These are phyloP conservation scores for Secale cereale DNA, from an alignment of 176 grass and related monocot species.

Conservation along the genomic window DNA sequence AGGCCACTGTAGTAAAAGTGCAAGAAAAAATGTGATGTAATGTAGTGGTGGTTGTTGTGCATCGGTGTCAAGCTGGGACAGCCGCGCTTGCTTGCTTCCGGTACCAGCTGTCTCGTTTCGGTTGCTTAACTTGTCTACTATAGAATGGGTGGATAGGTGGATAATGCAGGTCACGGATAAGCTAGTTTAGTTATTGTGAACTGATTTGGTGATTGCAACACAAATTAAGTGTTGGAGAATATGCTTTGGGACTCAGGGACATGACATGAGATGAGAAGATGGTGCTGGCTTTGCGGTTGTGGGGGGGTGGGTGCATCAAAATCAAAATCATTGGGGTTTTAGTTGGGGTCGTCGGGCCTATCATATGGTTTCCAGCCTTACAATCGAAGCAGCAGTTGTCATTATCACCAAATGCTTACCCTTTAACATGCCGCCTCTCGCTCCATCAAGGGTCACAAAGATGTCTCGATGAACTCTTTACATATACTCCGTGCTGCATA, in stretches of 20 bases:
- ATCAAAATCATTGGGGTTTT: background rate
- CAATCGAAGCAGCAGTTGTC: background rate
- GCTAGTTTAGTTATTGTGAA: background rate
- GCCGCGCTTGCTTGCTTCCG: background rate
- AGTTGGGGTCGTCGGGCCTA: background rate
- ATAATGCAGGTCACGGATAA: background rate
- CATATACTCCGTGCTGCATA: too few relatives aligned
- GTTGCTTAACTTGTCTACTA: background rate
- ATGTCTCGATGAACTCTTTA: background rate
- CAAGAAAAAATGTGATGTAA: background rate
- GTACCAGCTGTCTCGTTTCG: background rate
- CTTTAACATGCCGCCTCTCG: background rate
- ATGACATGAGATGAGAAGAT: background rate
- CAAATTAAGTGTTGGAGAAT: background rate
- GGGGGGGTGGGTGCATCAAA: background rate
- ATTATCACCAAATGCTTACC: background rate
- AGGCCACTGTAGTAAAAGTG: background rate
- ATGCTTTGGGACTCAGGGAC: background rate
- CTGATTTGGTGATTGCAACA: background rate
- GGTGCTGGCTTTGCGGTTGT: background rate
- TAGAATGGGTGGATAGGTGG: background rate
- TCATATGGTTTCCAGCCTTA: constrained; percentile 14
- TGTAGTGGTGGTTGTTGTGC: background rate
- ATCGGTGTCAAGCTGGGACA: background rate
- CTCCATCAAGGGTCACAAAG: too few relatives aligned